Percentiles rank a stretch among this genome's conserved stretches.
These are phyloP conservation scores for Sesbania bispinosa DNA, from an alignment of 306 rosid species.

Conservation along the genomic window DNA sequence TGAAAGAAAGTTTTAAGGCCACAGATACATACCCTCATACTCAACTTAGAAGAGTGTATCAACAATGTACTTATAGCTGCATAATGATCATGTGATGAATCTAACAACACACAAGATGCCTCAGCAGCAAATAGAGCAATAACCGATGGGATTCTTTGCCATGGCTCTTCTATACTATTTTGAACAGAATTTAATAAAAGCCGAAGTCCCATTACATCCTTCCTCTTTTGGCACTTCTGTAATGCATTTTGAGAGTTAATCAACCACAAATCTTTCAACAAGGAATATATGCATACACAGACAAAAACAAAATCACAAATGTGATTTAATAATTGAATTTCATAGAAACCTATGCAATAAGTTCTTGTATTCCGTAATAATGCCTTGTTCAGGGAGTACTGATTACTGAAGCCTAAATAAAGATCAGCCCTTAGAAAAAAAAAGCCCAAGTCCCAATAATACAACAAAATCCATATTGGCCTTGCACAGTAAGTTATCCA, in stretches of 20 bases:
- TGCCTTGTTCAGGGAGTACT: not conserved
- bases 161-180: slow-evolving; percentile 73
- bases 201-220: slow-evolving; percentile 61
- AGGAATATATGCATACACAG: not conserved
- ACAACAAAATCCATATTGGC: not conserved
- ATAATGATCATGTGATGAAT: slow-evolving; percentile 79
- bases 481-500: not conserved
- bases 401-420: not conserved
- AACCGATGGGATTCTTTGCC: slow-evolving; percentile 82
- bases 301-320: not conserved
- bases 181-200: slow-evolving; percentile 67
- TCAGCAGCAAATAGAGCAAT: slow-evolving; percentile 82
- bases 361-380: not conserved
- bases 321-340: not conserved
- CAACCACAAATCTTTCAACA: slow-evolving; percentile 22
- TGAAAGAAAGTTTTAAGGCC: not conserved
- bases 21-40: slow-evolving; percentile 53
- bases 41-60: slow-evolving; percentile 56
- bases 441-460: not conserved
- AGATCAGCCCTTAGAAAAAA: not conserved
- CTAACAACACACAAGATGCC: slow-evolving; percentile 78
- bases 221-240: slow-evolving; percentile 80
- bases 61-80: slow-evolving; percentile 57
- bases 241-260: slow-evolving; percentile 27
- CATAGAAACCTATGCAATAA: slow-evolving; percentile 2